phyloP scores from a whole-genome alignment of 1,284 basidiomycete species.

The Malassezia restricta region DNA sequence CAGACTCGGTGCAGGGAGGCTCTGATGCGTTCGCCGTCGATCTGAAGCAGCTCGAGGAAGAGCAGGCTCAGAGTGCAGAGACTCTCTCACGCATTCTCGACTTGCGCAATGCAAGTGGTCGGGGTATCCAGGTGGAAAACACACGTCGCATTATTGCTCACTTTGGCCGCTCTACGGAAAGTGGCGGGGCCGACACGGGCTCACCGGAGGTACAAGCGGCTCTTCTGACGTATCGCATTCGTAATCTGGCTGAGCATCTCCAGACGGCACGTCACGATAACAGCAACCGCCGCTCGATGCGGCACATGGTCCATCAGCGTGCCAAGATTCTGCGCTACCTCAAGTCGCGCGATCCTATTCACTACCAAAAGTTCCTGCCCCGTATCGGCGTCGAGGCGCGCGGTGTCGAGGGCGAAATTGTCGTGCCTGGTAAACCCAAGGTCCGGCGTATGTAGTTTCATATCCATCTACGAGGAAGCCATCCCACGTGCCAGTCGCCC shows the following conservation, averaged over 20 bases:
- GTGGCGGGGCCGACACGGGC: conserved; percentile 64
- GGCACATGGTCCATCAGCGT: conserved; percentile 65
- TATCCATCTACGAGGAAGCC: conserved; percentile 9
- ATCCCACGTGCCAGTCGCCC: conserved; percentile 12
- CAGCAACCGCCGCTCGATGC: conserved; percentile 62
- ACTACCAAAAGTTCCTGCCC: conserved; percentile 63
- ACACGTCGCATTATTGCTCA: conserved; percentile 62
- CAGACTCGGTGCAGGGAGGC: conserved; percentile 21
- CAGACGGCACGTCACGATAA: conserved; percentile 61
- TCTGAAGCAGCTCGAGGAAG: conserved; percentile 21
- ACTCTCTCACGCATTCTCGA: conserved; percentile 63
- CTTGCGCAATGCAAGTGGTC: conserved; percentile 71
- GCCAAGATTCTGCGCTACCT: conserved; percentile 74
- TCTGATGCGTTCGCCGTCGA: conserved; percentile 9
- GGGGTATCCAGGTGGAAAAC: conserved; percentile 74
- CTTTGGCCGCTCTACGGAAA: conserved; percentile 54
- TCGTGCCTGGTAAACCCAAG: conserved; percentile 38
- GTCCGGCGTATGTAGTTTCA: conserved; percentile 14
- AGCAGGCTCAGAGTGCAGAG: conserved; percentile 56
- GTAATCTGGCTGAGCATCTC: conserved; percentile 66
- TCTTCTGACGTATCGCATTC: conserved; percentile 71
- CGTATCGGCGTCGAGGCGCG: conserved; percentile 65
- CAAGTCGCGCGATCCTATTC: conserved; percentile 55
- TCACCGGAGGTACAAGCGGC: conserved; percentile 80
- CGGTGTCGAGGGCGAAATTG: conserved; percentile 77